Evolutionary conservation across 2,329 filamentous ascomycete genomes (phyloP), one percentile per base, ranked within the genome.

Genomic region (Lecanosticta acicola): DNA sequence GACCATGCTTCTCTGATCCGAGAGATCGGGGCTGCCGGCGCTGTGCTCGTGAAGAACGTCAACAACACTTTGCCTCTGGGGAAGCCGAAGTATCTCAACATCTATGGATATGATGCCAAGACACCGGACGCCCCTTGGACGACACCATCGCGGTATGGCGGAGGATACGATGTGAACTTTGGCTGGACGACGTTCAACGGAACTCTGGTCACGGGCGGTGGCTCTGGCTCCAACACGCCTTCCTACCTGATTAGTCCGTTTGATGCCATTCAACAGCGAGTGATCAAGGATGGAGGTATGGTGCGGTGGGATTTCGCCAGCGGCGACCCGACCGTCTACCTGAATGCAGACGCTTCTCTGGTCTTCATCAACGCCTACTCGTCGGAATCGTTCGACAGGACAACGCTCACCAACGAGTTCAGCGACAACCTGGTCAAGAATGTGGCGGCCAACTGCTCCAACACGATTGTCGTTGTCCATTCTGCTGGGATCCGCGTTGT

Each of bases 1-100:
- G 65, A 77, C 44, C 77, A 80, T 53, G 73, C 73, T 11, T 38
- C 47, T 9, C 34, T 56, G 5, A 54, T 54, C 7, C 47, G 51
- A 3, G 65, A 67, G 41, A 69, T 81, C 24, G 74, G 77, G 19
- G 68, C 75, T 21, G 78, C 80, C 50, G 75, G 71, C 2, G 74
- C 79, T 40, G 79, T 78, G 0, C 58, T 81, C 20, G 64, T 81
- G 26, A 91, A 90, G 66, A 80, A 85, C 46, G 74, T 74, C 16
- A 74, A 78, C 40, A 70, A 79, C 2, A 69, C 71, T 1, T 50
- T 81, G 3, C 78, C 78, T 1, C 60, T 81, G 2, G 58, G 73
- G 14, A 72, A 71, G 18, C 65, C 68, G 4, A 59, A 60, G 3
- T 67, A 63, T 45, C 48, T 70, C 5, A 63, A 59, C 37, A 58